Conservation (phyloP, 495 filamentous ascomycete species). For the Penicillium cosmopolitanum region DNA sequence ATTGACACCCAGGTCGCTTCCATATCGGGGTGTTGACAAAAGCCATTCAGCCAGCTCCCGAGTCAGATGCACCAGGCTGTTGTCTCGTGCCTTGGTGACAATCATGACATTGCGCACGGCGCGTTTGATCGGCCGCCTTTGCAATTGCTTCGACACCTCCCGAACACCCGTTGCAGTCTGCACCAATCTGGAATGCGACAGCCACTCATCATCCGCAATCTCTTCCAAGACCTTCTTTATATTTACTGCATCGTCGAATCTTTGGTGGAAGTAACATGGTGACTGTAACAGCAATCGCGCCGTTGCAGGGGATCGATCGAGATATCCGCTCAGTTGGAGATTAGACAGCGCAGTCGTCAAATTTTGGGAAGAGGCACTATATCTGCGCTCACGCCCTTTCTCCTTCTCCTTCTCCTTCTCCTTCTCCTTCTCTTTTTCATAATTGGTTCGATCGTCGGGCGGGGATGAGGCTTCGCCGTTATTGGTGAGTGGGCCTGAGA, state of each 20-base stretch:
- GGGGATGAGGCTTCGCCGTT: conserved; percentile 5
- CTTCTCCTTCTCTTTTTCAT: conserved; percentile 1
- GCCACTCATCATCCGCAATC: conserved; percentile 83
- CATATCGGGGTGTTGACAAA: conserved; percentile 79
- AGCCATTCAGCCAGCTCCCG: conserved; percentile 86
- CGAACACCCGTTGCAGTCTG: conserved; percentile 94
- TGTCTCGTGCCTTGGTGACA: conserved; percentile 94
- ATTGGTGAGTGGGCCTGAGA: conserved; percentile 48
- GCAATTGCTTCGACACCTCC: conserved; percentile 92
- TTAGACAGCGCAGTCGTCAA: conserved; percentile 69
- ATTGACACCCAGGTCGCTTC: conserved; percentile 77
- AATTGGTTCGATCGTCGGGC: conserved; percentile 13
- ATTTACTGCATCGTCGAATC: conserved; percentile 95
- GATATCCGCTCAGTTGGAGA: conserved; percentile 50
- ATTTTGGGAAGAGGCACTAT: conserved; percentile 58
- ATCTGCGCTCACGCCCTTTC: conserved; percentile 47
- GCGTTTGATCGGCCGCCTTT: conserved; percentile 82
- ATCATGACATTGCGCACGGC: conserved; percentile 93
- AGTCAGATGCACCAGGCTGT: conserved; percentile 81
- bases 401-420: conserved; percentile 2
- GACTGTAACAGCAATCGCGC: conserved; percentile 73
- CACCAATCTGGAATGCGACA: conserved; percentile 88
- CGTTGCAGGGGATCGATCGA: conserved; percentile 59
- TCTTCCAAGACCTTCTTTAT: conserved; percentile 94
- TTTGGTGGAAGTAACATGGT: conserved; percentile 95